Percentiles rank a stretch among this genome's conserved stretches.
These are phyloP conservation scores for Skeletonema costatum DNA, from an alignment of 108 stramenopile genomes.

Conservation along the genomic window DNA sequence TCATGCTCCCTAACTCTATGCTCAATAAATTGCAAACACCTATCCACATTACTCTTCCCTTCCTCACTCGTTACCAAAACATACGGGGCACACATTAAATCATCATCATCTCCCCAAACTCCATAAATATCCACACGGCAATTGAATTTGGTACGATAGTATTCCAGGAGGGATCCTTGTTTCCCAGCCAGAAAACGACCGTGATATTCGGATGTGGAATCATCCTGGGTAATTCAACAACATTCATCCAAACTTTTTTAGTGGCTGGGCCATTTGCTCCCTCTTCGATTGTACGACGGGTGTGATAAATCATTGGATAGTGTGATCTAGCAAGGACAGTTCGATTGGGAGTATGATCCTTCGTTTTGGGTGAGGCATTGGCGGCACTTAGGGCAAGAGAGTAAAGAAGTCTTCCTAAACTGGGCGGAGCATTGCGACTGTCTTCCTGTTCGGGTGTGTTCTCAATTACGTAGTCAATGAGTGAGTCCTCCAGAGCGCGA, in stretches of 20 bases:
- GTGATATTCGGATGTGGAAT: constrained; percentile 25
- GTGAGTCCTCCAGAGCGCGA: constrained; percentile 18
- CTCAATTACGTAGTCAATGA: constrained; percentile 19
- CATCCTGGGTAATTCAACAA: constrained; percentile 35
- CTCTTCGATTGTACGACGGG: not conserved
- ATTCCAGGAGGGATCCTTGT: constrained; percentile 12
- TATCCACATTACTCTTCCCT: constrained; percentile 33
- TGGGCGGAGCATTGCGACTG: constrained; percentile 16
- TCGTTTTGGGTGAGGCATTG: constrained; percentile 34
- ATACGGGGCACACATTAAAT: constrained; percentile 31
- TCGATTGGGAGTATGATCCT: constrained; percentile 27
- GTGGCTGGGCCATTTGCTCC: constrained; percentile 1
- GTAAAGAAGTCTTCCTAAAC: constrained; percentile 32
- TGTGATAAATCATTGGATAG: constrained; percentile 15
- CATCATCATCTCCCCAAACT: constrained; percentile 18
- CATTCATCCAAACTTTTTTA: constrained; percentile 51
- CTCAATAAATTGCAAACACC: constrained; percentile 37
- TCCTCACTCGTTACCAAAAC: constrained; percentile 34
- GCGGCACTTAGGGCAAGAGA: constrained; percentile 24
- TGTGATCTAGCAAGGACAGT: constrained; percentile 27
- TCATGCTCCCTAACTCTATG: constrained; percentile 43
- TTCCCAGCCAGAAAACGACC: constrained; percentile 39
- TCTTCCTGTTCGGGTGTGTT: constrained; percentile 14
- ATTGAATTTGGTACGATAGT: constrained; percentile 25
- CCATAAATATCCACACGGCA: constrained; percentile 49